Conservation (phyloP, 495 filamentous ascomycete genomes). For the Amniculicola lignicola region DNA sequence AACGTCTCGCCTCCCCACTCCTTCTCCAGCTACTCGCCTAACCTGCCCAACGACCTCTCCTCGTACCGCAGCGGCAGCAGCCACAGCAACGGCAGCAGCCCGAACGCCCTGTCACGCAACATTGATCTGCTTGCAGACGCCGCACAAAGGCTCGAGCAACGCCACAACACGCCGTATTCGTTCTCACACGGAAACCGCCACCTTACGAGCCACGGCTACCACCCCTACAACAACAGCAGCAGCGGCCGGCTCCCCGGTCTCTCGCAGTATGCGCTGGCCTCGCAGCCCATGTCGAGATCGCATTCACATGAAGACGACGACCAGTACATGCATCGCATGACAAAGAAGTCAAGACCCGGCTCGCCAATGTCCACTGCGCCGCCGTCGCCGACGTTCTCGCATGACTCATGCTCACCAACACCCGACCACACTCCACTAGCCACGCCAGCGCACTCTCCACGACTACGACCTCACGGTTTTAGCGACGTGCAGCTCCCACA, state of each 20-base stretch:
- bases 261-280: constrained; percentile 68
- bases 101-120: constrained; percentile 55
- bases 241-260: constrained; percentile 62
- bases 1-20: constrained; percentile 95
- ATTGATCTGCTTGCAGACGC: constrained; percentile 90
- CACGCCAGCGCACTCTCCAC: constrained; percentile 92
- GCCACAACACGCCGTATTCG: constrained; percentile 40
- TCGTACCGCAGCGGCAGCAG: constrained; percentile 53
- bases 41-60: constrained; percentile 59
- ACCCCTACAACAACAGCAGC: constrained; percentile 31
- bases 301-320: constrained; percentile 86
- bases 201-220: constrained; percentile 32
- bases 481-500: constrained; percentile 74
- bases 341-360: constrained; percentile 85
- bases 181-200: constrained; percentile 51
- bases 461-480: constrained; percentile 70
- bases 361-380: constrained; percentile 94
- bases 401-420: constrained; percentile 92
- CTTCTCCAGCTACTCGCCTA: constrained; percentile 70
- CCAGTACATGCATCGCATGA: constrained; percentile 66
- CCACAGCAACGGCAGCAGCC: constrained; percentile 44
- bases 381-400: constrained; percentile 95
- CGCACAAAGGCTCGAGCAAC: constrained; percentile 77
- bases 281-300: constrained; percentile 81
- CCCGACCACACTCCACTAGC: constrained; percentile 95